Percentiles rank a stretch among this genome's conserved stretches.
phyloP scores from a whole-genome alignment of 805 yeast genomes.

The Wickerhamiella australiensis region DNA sequence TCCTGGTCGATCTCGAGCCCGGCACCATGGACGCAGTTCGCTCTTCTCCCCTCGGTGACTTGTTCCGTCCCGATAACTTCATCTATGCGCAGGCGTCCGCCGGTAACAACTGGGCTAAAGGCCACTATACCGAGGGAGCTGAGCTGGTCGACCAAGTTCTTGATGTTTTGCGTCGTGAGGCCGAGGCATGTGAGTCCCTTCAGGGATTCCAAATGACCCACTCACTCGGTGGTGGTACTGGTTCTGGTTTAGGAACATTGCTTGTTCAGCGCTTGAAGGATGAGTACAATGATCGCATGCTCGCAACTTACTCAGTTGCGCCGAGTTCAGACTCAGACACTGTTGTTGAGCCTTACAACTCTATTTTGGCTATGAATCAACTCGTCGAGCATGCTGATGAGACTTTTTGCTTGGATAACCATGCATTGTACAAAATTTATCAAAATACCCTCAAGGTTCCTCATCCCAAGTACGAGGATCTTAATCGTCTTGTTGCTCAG shows the following conservation, averaged over 20 bases:
- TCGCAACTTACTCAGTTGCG: constrained; percentile 92
- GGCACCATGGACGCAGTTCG: constrained; percentile 84
- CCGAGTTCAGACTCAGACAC: constrained; percentile 89
- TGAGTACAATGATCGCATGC: constrained; percentile 92
- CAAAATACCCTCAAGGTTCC: constrained; percentile 69
- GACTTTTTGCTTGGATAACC: constrained; percentile 91
- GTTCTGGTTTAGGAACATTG: constrained; percentile 93
- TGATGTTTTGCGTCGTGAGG: constrained; percentile 88
- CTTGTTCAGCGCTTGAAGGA: constrained; percentile 77
- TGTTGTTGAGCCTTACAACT: constrained; percentile 91
- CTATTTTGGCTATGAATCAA: constrained; percentile 85
- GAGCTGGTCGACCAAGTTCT: constrained; percentile 84
- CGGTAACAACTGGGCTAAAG: constrained; percentile 96
- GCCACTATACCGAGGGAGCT: constrained; percentile 95
- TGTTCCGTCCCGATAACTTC: constrained; percentile 86
- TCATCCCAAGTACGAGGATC: constrained; percentile 68
- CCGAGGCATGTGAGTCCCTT: constrained; percentile 83
- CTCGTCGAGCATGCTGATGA: constrained; percentile 85
- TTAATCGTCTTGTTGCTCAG: constrained; percentile 73
- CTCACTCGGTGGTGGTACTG: constrained; percentile 88
- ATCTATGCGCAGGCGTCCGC: constrained; percentile 89
- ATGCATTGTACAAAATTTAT: constrained; percentile 85
- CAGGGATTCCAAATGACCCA: constrained; percentile 92
- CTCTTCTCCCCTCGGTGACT: constrained; percentile 62
- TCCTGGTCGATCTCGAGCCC: constrained; percentile 87